Base-by-base conservation (phyloP, 345 rosid species). In the Gossypium thurberi region DNA sequence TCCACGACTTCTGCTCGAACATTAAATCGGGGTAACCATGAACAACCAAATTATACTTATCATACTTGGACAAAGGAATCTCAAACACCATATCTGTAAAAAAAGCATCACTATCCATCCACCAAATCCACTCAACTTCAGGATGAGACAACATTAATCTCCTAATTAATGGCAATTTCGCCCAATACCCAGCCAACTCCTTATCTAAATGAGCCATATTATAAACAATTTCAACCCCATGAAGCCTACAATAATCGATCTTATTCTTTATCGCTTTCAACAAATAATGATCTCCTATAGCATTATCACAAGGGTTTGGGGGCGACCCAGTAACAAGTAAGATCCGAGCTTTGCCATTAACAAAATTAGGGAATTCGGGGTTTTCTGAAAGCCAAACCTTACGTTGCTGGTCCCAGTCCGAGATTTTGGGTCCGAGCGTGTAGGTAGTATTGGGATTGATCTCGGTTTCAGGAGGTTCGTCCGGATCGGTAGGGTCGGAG, bases 41-140 rank as follows among this genome's bases (percentile, higher is more conserved):
- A 75, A 94, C 86, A 69, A 94, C 98, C 90, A 94, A 65, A 81
- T 92, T 89, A 70, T 89, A 85, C 42, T 85, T 80, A 57, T 81
- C 78, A 57, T 94, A 94, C 82, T 85, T 90, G 26, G 78, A 59
- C 46, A 89, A 56, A 0, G 97, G 97, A 75, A 92, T 82, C 89
- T 94, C 88, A 72, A 94, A 92, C 70, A 92, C 95, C 94, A 94
- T 92, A 66, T 94, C 97, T 8, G 97, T 92, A 63, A 94, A 92
- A 86, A 94, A 73, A 6, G 98, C 98, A 81, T 94, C 98, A 85
- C 98, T 94, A 43, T 94, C 98, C 98, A 94, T 91, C 97, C 97
- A 94, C 97, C 97, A 90, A 78, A 94, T 90, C 98, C 98, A 94
- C 75, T 94, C 97, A 0, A 94, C 83, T 53, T 94, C 97, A 3